phyloP scores from a whole-genome alignment of 352 stramenopile species.

The Elongisporangium undulatum region DNA sequence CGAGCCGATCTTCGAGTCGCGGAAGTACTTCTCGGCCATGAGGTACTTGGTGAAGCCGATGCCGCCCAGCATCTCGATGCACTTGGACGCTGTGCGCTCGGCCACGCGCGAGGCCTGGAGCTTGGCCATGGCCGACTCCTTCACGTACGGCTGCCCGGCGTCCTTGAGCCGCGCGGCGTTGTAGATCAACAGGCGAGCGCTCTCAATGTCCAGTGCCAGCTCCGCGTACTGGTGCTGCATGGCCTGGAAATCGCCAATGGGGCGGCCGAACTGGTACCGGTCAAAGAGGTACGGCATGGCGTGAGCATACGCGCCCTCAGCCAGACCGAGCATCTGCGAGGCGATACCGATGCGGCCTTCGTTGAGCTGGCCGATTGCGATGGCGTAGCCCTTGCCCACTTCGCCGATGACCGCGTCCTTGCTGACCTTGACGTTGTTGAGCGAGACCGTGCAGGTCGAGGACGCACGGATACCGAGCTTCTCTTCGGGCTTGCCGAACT shows the following conservation, averaged over 20 bases:
- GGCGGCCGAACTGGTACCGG: conserved; percentile 90
- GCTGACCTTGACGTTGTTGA: conserved; percentile 91
- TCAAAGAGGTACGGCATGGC: conserved; percentile 92
- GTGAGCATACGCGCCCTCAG: conserved; percentile 90
- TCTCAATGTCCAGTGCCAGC: conserved; percentile 88
- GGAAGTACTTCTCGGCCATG: conserved; percentile 92
- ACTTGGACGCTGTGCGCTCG: conserved; percentile 87
- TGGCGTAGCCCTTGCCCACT: conserved; percentile 89
- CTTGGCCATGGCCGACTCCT: conserved; percentile 94
- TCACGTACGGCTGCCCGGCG: conserved; percentile 85
- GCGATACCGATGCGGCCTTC: conserved; percentile 92
- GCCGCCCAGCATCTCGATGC: conserved; percentile 90
- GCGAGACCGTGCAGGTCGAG: conserved; percentile 90
- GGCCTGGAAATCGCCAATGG: conserved; percentile 89
- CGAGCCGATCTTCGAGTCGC: conserved; percentile 93
- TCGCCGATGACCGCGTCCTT: conserved; percentile 86
- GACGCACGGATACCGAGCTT: conserved; percentile 94
- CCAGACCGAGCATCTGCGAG: conserved; percentile 93
- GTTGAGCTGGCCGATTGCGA: conserved; percentile 95
- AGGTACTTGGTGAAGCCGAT: conserved; percentile 91
- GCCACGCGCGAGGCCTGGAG: conserved; percentile 90
- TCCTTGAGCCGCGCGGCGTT: conserved; percentile 92
- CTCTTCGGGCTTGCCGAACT: conserved; percentile 88
- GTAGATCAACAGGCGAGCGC: conserved; percentile 87
- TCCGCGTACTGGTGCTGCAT: conserved; percentile 95